phyloP scores from a whole-genome alignment of 192 early-diverging fungal species.

The Coemansia erecta region DNA sequence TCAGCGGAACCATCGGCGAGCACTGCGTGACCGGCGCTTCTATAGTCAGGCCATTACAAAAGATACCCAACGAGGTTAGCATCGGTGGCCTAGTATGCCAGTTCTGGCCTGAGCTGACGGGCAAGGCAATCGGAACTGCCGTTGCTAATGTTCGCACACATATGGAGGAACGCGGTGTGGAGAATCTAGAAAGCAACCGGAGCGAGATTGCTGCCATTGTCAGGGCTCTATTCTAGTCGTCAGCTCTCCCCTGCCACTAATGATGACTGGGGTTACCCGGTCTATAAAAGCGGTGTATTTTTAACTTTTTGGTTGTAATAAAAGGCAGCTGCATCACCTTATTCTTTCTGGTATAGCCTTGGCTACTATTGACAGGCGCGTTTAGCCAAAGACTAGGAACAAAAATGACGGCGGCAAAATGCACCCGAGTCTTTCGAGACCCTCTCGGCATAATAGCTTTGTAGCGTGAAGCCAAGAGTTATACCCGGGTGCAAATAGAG shows the following conservation, averaged over 20 bases:
- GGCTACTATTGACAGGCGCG: background rate
- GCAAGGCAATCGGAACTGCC: slow-evolving; percentile 34
- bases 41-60: slow-evolving; percentile 18
- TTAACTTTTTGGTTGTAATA: slow-evolving; percentile 1
- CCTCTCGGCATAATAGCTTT: background rate
- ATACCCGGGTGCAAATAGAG: too few relatives aligned
- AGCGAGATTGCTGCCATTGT: slow-evolving; percentile 29
- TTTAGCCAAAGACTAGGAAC: background rate
- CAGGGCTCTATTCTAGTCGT: slow-evolving; percentile 10
- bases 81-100: slow-evolving; percentile 41
- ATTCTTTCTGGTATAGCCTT: background rate
- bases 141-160: slow-evolving; percentile 19
- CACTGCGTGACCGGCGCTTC: slow-evolving; percentile 27
- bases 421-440: background rate
- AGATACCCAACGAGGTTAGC: slow-evolving; percentile 28
- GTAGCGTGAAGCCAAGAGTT: background rate
- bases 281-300: slow-evolving; percentile 3
- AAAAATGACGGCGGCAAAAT: background rate
- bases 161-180: slow-evolving; percentile 28
- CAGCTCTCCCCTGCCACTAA: background rate
- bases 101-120: slow-evolving; percentile 36
- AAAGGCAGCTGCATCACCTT: background rate
- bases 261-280: too few relatives aligned
- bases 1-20: slow-evolving; percentile 31
- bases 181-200: slow-evolving; percentile 34